These are phyloP conservation scores for Senna siamea DNA, from an alignment of 306 rosid species.

Conservation along the genomic window DNA sequence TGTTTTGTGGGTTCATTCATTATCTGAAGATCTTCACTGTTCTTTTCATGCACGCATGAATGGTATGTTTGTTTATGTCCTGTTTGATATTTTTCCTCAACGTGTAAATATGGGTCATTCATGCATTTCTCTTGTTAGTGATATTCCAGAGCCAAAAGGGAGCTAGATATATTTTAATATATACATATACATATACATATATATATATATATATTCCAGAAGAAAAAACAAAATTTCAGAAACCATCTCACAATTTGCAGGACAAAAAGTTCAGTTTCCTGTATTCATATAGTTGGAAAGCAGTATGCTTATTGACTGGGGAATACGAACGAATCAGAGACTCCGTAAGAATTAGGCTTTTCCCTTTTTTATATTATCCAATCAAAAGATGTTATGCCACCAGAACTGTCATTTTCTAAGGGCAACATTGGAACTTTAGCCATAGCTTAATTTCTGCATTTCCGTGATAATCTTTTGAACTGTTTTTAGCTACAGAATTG, in stretches of 20 bases:
- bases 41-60: conserved; percentile 15
- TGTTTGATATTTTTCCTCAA: conserved; percentile 36
- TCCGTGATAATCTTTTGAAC: conserved; percentile 34
- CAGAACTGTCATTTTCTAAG: conserved; percentile 54
- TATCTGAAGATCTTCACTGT: not conserved
- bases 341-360: conserved; percentile 45
- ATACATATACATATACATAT: too few relatives aligned
- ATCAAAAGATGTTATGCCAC: conserved; percentile 37
- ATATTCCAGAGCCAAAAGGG: conserved; percentile 28
- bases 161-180: not conserved
- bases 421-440: conserved; percentile 40
- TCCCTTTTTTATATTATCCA: conserved; percentile 36
- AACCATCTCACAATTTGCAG: conserved; percentile 33
- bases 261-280: conserved; percentile 33
- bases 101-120: conserved; percentile 1
- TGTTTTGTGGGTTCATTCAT: not conserved
- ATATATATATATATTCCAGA: not conserved
- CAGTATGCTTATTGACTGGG: conserved; percentile 41
- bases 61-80: conserved; percentile 27
- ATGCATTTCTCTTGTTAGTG: conserved; percentile 18
- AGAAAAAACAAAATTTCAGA: conserved; percentile 22
- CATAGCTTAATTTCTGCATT: conserved; percentile 25
- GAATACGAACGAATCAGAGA: conserved; percentile 49
- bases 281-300: conserved; percentile 42
- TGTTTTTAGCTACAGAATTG: conserved; percentile 5